Evolutionary conservation across 495 filamentous ascomycete genomes (phyloP).

Genomic region (Podospora tetraspora): DNA sequence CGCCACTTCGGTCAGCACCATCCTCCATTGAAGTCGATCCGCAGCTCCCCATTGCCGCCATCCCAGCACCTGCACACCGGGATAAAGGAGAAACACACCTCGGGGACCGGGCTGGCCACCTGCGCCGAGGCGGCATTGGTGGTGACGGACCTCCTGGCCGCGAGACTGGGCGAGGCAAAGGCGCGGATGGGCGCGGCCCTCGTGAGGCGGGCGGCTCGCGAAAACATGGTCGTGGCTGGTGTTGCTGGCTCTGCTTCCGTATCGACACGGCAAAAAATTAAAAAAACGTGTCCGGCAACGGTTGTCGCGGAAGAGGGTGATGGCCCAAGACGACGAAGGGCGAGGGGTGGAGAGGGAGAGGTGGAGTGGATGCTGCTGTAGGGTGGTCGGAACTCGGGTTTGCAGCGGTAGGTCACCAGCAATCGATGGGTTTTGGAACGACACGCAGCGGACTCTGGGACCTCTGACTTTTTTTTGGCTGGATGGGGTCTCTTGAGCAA

Average conservation of each 20-base stretch:
- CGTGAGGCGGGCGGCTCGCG: constrained; percentile 46
- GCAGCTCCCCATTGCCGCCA: not conserved
- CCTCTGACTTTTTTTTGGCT: not conserved
- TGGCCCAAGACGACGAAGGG: not conserved
- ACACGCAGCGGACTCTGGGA: not conserved
- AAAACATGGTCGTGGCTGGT: constrained; percentile 42
- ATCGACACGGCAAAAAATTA: not conserved
- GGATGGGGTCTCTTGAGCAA: not conserved
- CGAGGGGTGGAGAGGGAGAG: not conserved
- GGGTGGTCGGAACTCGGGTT: not conserved
- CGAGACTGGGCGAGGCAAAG: constrained; percentile 48
- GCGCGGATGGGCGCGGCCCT: constrained; percentile 41
- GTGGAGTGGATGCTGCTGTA: not conserved
- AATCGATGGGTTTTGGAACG: not conserved
- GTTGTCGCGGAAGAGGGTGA: not conserved
- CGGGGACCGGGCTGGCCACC: constrained; percentile 72
- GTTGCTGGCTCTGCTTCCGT: not conserved
- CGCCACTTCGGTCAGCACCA: constrained; percentile 6
- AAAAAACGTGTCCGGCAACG: not conserved
- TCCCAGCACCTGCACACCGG: not conserved
- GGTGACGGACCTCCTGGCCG: constrained; percentile 62
- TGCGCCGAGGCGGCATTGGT: constrained; percentile 90
- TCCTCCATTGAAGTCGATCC: not conserved
- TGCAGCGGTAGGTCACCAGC: not conserved
- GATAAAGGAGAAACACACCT: constrained; percentile 36